Evolutionary conservation across 441 rosid species (phyloP).

Genomic region (Manihot esculenta): DNA sequence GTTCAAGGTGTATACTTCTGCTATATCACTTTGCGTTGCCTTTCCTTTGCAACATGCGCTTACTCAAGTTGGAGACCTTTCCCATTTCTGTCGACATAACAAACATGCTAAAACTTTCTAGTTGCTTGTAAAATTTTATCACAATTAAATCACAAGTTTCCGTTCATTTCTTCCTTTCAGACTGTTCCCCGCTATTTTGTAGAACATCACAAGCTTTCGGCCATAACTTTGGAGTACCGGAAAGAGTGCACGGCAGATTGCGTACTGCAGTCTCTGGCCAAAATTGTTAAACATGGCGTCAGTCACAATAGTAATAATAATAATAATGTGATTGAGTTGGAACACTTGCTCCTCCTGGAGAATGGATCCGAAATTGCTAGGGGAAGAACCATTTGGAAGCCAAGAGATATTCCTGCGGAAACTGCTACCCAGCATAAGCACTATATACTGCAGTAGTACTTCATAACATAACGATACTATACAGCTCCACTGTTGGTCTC

Average conservation of each 20-base stretch:
- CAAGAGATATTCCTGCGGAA: conserved; percentile 1
- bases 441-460: no score
- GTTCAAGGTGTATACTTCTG: no score
- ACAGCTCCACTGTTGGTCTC: background rate
- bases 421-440: background rate
- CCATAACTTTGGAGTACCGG: conserved; percentile 30
- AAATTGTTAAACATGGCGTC: background rate
- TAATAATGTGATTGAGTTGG: conserved; percentile 15
- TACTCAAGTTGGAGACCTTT: no score
- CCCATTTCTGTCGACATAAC: no score
- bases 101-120: no score
- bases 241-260: conserved; percentile 34
- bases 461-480: background rate
- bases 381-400: conserved; percentile 34
- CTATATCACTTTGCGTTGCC: no score
- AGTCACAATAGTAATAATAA: background rate
- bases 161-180: conserved; percentile 13
- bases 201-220: conserved; percentile 28
- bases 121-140: no score
- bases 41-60: no score
- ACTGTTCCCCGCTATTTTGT: conserved; percentile 30
- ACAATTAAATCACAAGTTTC: background rate
- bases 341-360: conserved; percentile 32
- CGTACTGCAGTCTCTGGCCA: conserved; percentile 31
- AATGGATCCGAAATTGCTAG: conserved; percentile 27